Conservation (phyloP, 192 early-diverging fungal genomes). For the Coemansia sp. region DNA sequence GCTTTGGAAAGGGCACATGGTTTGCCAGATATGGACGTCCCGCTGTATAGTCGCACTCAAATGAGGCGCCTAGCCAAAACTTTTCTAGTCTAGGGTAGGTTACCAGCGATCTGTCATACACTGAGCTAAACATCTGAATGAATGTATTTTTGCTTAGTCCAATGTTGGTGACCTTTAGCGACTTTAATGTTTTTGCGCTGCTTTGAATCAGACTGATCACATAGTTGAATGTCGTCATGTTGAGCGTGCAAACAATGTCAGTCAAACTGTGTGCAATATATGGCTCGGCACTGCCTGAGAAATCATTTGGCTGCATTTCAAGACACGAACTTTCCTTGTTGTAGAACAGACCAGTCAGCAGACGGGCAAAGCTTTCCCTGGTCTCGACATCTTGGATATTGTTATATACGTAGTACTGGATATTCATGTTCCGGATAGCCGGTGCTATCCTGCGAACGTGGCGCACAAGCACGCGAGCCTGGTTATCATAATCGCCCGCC, state of each 20-base stretch:
- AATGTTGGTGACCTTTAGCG: conserved; percentile 3
- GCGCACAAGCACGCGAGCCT: conserved; percentile 11
- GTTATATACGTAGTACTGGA: conserved; percentile 7
- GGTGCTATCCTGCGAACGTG: conserved; percentile 12
- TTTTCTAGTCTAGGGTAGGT: conserved; percentile 8
- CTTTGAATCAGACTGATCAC: conserved; percentile 15
- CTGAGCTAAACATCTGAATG: conserved; percentile 3
- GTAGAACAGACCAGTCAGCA: conserved; percentile 3
- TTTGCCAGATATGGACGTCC: background rate
- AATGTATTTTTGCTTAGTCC: conserved; percentile 5
- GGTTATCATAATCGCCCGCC: conserved; percentile 13
- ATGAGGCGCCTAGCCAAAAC: conserved; percentile 4
- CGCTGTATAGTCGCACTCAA: background rate
- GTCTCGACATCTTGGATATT: background rate
- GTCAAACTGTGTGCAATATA: conserved; percentile 14
- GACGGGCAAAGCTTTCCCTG: conserved; percentile 11
- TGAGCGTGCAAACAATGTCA: conserved; percentile 13
- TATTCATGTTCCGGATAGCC: background rate
- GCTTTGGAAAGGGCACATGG: conserved; percentile 9
- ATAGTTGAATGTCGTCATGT: conserved; percentile 2
- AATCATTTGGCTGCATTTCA: conserved; percentile 12
- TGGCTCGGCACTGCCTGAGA: conserved; percentile 9
- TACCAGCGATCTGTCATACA: conserved; percentile 2
- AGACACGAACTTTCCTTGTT: conserved; percentile 11
- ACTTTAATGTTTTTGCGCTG: conserved; percentile 7